A percentile compares a stretch with the other conserved stretches of the same genome.
phyloP scores from a whole-genome alignment of 164 flowering plant species.

The Chimonanthus praecox region DNA sequence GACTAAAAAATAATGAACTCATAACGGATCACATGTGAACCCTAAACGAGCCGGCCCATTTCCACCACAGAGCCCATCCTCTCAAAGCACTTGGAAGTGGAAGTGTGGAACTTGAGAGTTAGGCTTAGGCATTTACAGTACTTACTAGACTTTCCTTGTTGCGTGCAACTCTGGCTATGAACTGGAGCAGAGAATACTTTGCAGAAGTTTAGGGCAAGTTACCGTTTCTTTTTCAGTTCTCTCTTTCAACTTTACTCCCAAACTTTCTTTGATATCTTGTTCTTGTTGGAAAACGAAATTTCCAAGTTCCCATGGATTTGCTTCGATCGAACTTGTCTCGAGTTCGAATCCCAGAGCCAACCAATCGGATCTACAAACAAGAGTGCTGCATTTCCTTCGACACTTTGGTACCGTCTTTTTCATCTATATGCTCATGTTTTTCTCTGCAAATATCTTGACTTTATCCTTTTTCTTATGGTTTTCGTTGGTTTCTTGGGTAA shows the following conservation, averaged over 20 bases:
- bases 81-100: too few species aligned
- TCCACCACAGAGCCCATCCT: too few species aligned
- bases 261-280: neutral
- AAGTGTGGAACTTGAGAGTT: too few species aligned
- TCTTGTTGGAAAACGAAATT: neutral
- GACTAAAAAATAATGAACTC: too few species aligned
- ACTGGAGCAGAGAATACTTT: too few species aligned
- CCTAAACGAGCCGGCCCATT: too few species aligned
- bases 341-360: conserved; percentile 94
- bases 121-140: too few species aligned
- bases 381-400: conserved; percentile 95
- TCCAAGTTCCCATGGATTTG: conserved; percentile 53
- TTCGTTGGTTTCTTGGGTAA: conserved; percentile 1
- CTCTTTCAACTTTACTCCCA: neutral
- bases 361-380: conserved; percentile 91
- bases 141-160: too few species aligned
- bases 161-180: too few species aligned
- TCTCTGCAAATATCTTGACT: neutral
- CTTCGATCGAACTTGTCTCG: conserved; percentile 75
- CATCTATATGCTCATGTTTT: neutral
- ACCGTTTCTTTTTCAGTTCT: neutral
- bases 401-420: conserved; percentile 53
- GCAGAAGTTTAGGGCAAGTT: conserved; percentile 23
- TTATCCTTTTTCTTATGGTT: neutral
- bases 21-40: too few species aligned